Evolutionary conservation across 768 basidiomycete genomes (phyloP).

Genomic region (Mycena leptocephala): DNA sequence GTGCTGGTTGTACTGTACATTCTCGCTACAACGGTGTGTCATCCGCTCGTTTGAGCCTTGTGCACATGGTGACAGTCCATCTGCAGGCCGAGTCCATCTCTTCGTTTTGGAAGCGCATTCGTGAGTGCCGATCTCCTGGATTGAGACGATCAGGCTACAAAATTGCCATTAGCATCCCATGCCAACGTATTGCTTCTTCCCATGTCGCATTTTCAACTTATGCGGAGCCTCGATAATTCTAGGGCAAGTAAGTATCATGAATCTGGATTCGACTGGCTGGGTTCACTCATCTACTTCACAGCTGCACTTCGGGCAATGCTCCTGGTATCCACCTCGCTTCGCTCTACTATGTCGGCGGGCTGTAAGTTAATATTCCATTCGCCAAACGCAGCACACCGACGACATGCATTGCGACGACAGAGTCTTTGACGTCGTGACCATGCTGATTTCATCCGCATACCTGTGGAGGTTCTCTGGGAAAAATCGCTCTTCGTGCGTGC

Average conservation of each 20-base stretch:
- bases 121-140: neutral
- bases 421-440: slow-evolving; percentile 19
- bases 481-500: neutral
- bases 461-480: slow-evolving; percentile 20
- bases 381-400: neutral
- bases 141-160: neutral
- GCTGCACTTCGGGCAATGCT: too few species aligned
- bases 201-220: too few species aligned
- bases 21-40: neutral
- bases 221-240: too few species aligned
- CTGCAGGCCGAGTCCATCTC: too few species aligned
- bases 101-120: slow-evolving; percentile 14
- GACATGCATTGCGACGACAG: neutral
- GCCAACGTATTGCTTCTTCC: neutral
- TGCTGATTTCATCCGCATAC: slow-evolving; percentile 8
- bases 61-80: too few species aligned
- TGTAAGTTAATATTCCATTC: too few species aligned
- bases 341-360: too few species aligned
- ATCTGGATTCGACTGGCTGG: too few species aligned
- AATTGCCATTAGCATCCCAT: neutral
- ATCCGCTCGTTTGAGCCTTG: too few species aligned
- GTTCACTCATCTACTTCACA: too few species aligned
- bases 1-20: slow-evolving; percentile 4
- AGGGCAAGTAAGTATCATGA: neutral
- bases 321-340: too few species aligned